Evolutionary conservation across 768 basidiomycete species (phyloP), one percentile per base, ranked within the genome.

Genomic region (Trametes gibbosa): DNA sequence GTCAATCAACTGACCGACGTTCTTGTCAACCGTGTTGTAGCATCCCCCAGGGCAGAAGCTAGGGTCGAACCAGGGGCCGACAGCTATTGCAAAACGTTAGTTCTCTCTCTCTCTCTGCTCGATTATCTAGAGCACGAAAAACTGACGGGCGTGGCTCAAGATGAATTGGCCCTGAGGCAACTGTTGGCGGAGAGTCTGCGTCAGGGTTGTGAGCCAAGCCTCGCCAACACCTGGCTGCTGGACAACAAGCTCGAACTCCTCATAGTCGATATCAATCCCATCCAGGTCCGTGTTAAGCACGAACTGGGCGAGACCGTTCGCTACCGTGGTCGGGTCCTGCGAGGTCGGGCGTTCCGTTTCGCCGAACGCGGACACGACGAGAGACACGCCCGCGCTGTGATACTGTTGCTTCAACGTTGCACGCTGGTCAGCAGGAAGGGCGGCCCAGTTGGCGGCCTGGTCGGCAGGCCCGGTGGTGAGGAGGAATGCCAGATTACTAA

Each of bases 351-450:
- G 68, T 50, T 78, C 75, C 16, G 70, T 70, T 14, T 78, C 72
- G 8, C 81, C 81, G 61, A 85, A 85, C 2, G 74, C 75, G 41
- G 82, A 81, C 5, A 85, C 84, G 46, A 86, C 76, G 50, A 86
- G 64, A 13, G 79, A 79, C 65, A 84, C 83, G 19, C 84, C 84
- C 5, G 83, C 82, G 0, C 76, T 73, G 27, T 74, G 74, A 65
- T 85, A 85, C 53, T 79, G 74, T 0, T 75, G 57, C 57, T 81
- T 68, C 65, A 79, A 74, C 14, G 72, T 29, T n/a, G 74, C 56
- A 29, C 83, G 77, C 32, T 78, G 65, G 19, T 59, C 61, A 2
- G 72, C 68, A 3, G 74, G 66, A 2, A 82, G 70, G 43, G 63
- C 61, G 19, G 73, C 63, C 81, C 80, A 82, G 57, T 74, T 73